Conservation (phyloP, 148 eudicot species). For the Diospyros lotus region DNA sequence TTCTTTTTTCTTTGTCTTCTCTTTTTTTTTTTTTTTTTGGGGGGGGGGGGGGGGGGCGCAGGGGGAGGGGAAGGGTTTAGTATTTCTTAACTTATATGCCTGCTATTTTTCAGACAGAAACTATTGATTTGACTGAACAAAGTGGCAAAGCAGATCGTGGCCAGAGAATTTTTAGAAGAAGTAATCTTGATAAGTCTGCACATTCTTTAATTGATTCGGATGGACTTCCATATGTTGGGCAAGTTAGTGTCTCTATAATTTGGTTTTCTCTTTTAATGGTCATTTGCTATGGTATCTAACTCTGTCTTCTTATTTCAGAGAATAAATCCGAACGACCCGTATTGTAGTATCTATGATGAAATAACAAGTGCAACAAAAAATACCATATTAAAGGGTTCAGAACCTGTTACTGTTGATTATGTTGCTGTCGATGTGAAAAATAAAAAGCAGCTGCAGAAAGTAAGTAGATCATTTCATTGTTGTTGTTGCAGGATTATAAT, state of each 20-base stretch:
- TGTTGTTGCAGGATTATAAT: slow-evolving; percentile 2
- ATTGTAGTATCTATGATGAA: slow-evolving; percentile 56
- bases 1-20: no score
- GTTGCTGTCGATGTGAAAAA: slow-evolving; percentile 82
- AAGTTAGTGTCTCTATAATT: slow-evolving; percentile 38
- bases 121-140: slow-evolving; percentile 67
- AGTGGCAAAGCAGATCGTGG: slow-evolving; percentile 37
- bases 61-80: no score
- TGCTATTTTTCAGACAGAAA: slow-evolving; percentile 61
- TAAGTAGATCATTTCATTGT: slow-evolving; percentile 3
- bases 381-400: slow-evolving; percentile 60
- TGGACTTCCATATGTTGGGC: slow-evolving; percentile 89
- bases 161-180: slow-evolving; percentile 55
- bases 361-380: slow-evolving; percentile 22
- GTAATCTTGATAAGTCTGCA: slow-evolving; percentile 47
- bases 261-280: neutral
- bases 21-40: no score
- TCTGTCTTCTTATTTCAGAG: slow-evolving; percentile 42
- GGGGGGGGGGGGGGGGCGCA: no score
- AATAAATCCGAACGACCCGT: slow-evolving; percentile 55
- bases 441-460: slow-evolving; percentile 68
- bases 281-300: slow-evolving; percentile 16
- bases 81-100: neutral
- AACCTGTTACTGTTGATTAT: slow-evolving; percentile 70
- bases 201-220: slow-evolving; percentile 66